Base-by-base conservation (phyloP, 202 grass and related monocot genomes). In the Musa balbisiana region DNA sequence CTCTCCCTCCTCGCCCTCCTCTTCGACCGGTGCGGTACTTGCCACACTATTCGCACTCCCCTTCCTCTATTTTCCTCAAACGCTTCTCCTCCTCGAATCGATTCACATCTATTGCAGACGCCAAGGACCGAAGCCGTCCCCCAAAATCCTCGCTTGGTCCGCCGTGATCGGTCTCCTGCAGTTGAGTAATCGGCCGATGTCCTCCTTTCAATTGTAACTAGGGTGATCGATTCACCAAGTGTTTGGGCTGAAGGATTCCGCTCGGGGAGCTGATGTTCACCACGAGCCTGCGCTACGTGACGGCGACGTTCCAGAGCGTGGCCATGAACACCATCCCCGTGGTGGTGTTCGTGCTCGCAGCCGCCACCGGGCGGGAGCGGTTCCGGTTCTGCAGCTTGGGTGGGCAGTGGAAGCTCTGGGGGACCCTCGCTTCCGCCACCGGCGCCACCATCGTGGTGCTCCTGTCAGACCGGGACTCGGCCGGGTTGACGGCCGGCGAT, bases 121-220 rank as follows among this genome's bases (percentile, higher is more conserved):
- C 63, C 23, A 9, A 9, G 26, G 23, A 20, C 1, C 22, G 63
- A 23, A 51, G 22, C 52, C 69, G 2, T 75, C 63, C 53, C 52
- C 76, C 22, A 23, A 64, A 74, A 69, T 76, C 71, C 62, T 84
- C 16, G 56, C n/a, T 2, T 74, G 64, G 52, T 52, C 71, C 51
- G 80, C 53, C 77, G 64, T 84, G 13, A 71, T 80, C 50, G 82
- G 82, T 29, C 75, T 84, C 24, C 69, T 84, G 52, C 77, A 84
- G 82, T 84, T 80, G 49, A 49, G 51, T 62, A 21, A 72, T 20
- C 21, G 54, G 53, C 60, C 49, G 29, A 67, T 63, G 20, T 15
- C 20, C 33, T 6, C 33, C 33, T 43, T 43, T 43, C 33, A 43
- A 43, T 43, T 27, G 4, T 43, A 8, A 43, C 4, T 43, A 8